Evolutionary conservation across 805 yeast species (phyloP).

Genomic region (Sugiyamaella valdiviana): DNA sequence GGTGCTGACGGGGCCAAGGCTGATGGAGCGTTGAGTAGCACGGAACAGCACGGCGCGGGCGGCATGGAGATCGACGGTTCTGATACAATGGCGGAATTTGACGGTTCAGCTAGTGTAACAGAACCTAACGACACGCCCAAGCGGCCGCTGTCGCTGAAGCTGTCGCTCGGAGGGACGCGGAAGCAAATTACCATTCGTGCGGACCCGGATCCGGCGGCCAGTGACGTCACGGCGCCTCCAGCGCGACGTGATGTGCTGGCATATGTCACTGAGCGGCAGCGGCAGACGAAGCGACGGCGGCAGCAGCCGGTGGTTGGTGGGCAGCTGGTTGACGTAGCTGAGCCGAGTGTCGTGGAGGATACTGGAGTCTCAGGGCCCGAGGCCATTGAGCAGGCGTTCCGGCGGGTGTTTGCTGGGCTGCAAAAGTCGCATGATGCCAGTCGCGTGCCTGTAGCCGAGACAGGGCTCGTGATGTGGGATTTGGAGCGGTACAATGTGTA

Average conservation of each 20-base stretch:
- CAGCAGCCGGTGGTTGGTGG: too few relatives aligned
- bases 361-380: too few relatives aligned
- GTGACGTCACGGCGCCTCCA: background rate
- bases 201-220: background rate
- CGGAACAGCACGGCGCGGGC: too few relatives aligned
- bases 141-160: background rate
- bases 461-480: background rate
- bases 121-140: too few relatives aligned
- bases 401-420: background rate
- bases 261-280: background rate
- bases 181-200: background rate
- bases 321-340: too few relatives aligned
- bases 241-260: background rate
- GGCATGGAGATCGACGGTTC: too few relatives aligned
- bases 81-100: too few relatives aligned
- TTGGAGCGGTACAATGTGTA: background rate
- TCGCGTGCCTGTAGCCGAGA: background rate
- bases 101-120: too few relatives aligned
- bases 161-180: background rate
- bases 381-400: background rate
- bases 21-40: too few relatives aligned
- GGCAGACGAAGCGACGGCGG: background rate
- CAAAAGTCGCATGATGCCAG: background rate
- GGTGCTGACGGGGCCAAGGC: too few relatives aligned
- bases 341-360: too few relatives aligned